These are phyloP conservation scores for Candida michaelii DNA, from an alignment of 805 yeast genomes.

Conservation along the genomic window DNA sequence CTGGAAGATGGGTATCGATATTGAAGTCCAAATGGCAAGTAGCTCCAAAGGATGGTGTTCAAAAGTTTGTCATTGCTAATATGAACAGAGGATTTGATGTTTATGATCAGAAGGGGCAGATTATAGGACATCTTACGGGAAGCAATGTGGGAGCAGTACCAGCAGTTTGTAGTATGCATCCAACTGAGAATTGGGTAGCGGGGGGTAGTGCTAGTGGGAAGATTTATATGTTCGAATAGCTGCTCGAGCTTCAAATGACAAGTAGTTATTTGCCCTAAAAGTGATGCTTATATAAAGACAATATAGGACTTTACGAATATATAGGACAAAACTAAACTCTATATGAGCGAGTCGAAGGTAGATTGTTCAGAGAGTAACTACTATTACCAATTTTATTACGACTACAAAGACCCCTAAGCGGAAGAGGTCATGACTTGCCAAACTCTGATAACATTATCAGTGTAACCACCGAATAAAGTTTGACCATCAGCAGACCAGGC, in stretches of 20 bases:
- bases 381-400: constrained; percentile 2
- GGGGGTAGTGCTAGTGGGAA: constrained; percentile 97
- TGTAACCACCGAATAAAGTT: constrained; percentile 99
- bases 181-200: constrained; percentile 81
- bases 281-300: no score
- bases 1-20: constrained; percentile 96
- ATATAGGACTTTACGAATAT: no score
- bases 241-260: no score
- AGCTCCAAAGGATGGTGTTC: constrained; percentile 64
- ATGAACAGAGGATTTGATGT: constrained; percentile 89
- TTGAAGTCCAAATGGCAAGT: constrained; percentile 85
- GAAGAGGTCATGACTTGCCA: constrained; percentile 98
- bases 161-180: constrained; percentile 83
- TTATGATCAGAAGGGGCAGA: constrained; percentile 72
- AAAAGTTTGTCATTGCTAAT: constrained; percentile 88
- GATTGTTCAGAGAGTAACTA: no score
- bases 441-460: constrained; percentile 98
- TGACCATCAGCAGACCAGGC: constrained; percentile 99
- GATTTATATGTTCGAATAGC: constrained; percentile 55
- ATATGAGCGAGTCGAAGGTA: no score
- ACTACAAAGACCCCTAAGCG: constrained; percentile 28
- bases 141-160: constrained; percentile 83
- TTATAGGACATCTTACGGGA: constrained; percentile 70
- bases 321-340: no score
- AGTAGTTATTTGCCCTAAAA: no score